Conservation (phyloP, 2,329 filamentous ascomycete species). For the Septoria petroselini region DNA sequence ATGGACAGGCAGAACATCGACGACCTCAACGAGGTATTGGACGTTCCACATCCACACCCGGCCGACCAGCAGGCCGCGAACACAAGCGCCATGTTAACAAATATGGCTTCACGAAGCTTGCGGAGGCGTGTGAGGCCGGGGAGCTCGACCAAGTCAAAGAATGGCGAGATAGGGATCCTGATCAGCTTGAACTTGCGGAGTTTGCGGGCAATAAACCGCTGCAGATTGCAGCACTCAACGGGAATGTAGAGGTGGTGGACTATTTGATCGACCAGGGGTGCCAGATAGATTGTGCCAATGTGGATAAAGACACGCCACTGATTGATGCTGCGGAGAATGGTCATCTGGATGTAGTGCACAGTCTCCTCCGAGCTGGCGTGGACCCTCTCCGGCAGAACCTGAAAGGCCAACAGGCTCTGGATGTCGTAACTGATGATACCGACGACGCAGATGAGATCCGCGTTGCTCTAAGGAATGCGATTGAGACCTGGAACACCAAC, state of each 20-base stretch:
- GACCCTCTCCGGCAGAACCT: slow-evolving; percentile 89
- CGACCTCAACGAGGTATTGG: slow-evolving; percentile 55
- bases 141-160: slow-evolving; percentile 76
- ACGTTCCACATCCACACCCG: slow-evolving; percentile 54
- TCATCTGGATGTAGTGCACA: slow-evolving; percentile 80
- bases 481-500: slow-evolving; percentile 43
- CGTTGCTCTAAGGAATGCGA: slow-evolving; percentile 47
- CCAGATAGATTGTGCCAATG: slow-evolving; percentile 73
- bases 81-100: slow-evolving; percentile 86
- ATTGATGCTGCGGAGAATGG: slow-evolving; percentile 96
- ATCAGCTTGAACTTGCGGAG: slow-evolving; percentile 84
- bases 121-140: slow-evolving; percentile 83
- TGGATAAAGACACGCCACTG: slow-evolving; percentile 80
- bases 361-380: slow-evolving; percentile 80
- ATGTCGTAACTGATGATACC: slow-evolving; percentile 76
- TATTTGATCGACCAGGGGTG: slow-evolving; percentile 82
- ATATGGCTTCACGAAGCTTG: slow-evolving; percentile 84
- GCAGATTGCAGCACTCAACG: slow-evolving; percentile 87
- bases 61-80: slow-evolving; percentile 54
- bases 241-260: slow-evolving; percentile 80
- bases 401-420: slow-evolving; percentile 87
- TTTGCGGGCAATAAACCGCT: slow-evolving; percentile 95
- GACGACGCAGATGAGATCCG: slow-evolving; percentile 70
- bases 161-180: slow-evolving; percentile 72
- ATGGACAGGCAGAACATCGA: slow-evolving; percentile 57